Evolutionary conservation across 345 rosid species (phyloP).

Genomic region (Populus alba): DNA sequence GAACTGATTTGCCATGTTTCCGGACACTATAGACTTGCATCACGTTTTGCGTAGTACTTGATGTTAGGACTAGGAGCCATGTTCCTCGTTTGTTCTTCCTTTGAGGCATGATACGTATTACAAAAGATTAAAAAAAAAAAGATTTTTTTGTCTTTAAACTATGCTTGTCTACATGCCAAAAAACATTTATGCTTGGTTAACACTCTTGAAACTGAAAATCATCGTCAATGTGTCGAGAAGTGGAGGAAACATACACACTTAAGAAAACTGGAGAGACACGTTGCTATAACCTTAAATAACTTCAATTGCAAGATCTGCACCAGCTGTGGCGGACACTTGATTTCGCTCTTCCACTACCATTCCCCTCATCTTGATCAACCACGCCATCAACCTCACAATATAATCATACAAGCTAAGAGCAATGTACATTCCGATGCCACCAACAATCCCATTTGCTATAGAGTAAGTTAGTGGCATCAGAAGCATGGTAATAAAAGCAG

Average conservation of each 20-base stretch:
- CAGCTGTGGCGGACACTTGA: conserved; percentile 56
- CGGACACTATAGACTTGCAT: too few relatives aligned
- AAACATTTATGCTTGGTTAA: neutral
- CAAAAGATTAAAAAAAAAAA: too few relatives aligned
- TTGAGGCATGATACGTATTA: too few relatives aligned
- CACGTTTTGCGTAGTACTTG: too few relatives aligned
- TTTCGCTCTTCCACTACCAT: conserved; percentile 53
- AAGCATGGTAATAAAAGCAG: conserved; percentile 79
- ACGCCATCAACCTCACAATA: conserved; percentile 13
- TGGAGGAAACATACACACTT: neutral
- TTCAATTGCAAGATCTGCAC: conserved; percentile 29
- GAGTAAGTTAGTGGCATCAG: conserved; percentile 89
- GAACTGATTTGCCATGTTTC: too few relatives aligned
- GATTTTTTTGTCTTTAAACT: too few relatives aligned
- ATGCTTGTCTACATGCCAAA: too few relatives aligned
- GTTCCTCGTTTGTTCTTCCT: too few relatives aligned
- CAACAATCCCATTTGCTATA: conserved; percentile 80
- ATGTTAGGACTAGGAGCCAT: too few relatives aligned
- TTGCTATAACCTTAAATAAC: conserved; percentile 17
- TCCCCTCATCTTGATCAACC: conserved; percentile 50
- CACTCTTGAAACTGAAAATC: neutral
- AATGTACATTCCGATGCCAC: conserved; percentile 60
- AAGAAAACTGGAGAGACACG: too few relatives aligned
- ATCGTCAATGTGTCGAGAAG: neutral
- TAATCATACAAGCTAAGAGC: conserved; percentile 62